Evolutionary conservation across 305 asterid species (phyloP).

Genomic region (Ilex paraguariensis): DNA sequence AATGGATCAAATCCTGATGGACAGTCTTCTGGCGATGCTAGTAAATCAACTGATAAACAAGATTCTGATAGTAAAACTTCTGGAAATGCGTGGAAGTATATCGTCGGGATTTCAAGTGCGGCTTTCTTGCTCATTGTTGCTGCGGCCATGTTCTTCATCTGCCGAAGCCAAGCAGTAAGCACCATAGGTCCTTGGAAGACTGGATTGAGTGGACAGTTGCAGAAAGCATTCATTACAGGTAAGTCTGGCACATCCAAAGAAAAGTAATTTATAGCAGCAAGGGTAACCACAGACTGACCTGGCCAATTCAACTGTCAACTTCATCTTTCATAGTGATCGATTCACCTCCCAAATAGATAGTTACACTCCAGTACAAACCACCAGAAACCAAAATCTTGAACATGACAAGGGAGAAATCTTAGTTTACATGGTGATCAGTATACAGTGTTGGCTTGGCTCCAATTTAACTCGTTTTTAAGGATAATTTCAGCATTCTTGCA

Average conservation of each 20-base stretch:
- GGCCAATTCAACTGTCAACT: too few relatives aligned
- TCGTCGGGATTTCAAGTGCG: conserved; percentile 41
- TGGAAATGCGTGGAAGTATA: conserved; percentile 33
- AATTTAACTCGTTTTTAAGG: too few relatives aligned
- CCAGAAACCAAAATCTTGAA: too few relatives aligned
- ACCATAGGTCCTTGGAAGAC: conserved; percentile 85
- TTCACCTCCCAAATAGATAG: too few relatives aligned
- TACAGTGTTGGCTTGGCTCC: too few relatives aligned
- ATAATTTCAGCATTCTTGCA: too few relatives aligned
- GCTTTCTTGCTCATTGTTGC: conserved; percentile 38
- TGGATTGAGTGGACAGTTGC: conserved; percentile 95
- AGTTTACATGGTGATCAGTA: not conserved
- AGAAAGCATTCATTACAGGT: conserved; percentile 87
- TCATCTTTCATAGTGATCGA: too few relatives aligned
- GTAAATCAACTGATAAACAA: conserved; percentile 15
- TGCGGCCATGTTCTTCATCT: conserved; percentile 31
- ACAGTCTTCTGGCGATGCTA: conserved; percentile 10
- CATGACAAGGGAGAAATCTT: too few relatives aligned
- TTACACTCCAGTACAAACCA: too few relatives aligned
- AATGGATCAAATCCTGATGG: conserved; percentile 12
- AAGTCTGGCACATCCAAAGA: not conserved
- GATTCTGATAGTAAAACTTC: conserved; percentile 17
- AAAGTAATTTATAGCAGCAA: too few relatives aligned
- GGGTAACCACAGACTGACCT: too few relatives aligned
- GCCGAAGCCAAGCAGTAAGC: conserved; percentile 56